Conservation (phyloP, 1,284 basidiomycete genomes). For the Trametes hirsuta region DNA sequence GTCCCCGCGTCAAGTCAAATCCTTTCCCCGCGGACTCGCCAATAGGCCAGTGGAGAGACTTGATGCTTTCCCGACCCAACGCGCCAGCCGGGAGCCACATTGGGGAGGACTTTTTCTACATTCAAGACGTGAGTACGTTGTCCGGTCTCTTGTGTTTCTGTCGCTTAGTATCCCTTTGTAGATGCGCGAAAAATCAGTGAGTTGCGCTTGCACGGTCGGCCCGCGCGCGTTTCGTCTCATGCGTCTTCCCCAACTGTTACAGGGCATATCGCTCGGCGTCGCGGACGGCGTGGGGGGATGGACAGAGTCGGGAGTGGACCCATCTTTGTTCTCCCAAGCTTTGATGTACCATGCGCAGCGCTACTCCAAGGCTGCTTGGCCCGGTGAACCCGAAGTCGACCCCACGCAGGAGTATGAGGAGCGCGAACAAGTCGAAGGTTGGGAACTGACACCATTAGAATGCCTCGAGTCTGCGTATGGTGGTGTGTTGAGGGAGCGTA, state of each 20-base stretch:
- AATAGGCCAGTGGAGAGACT: conserved; percentile 77
- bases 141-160: not conserved
- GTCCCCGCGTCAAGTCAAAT: conserved; percentile 36
- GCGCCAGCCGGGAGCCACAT: conserved; percentile 48
- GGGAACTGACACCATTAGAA: conserved; percentile 71
- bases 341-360: conserved; percentile 75
- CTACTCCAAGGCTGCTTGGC: conserved; percentile 72
- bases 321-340: conserved; percentile 72
- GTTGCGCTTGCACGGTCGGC: conserved; percentile 34
- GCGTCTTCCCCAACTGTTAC: conserved; percentile 23
- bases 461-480: conserved; percentile 76
- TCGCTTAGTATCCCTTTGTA: conserved; percentile 30
- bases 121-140: conserved; percentile 61
- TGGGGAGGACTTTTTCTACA: conserved; percentile 82
- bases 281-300: conserved; percentile 77
- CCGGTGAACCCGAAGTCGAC: conserved; percentile 65
- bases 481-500: conserved; percentile 69
- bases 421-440: conserved; percentile 58
- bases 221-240: not conserved
- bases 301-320: conserved; percentile 81
- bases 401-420: conserved; percentile 52
- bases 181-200: conserved; percentile 80
- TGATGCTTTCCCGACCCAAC: conserved; percentile 54
- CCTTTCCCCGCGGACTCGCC: conserved; percentile 66
- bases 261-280: conserved; percentile 79